Evolutionary conservation across 2,329 filamentous ascomycete genomes (phyloP), one percentile per base, ranked within the genome.

Genomic region (Graphium sp.): DNA sequence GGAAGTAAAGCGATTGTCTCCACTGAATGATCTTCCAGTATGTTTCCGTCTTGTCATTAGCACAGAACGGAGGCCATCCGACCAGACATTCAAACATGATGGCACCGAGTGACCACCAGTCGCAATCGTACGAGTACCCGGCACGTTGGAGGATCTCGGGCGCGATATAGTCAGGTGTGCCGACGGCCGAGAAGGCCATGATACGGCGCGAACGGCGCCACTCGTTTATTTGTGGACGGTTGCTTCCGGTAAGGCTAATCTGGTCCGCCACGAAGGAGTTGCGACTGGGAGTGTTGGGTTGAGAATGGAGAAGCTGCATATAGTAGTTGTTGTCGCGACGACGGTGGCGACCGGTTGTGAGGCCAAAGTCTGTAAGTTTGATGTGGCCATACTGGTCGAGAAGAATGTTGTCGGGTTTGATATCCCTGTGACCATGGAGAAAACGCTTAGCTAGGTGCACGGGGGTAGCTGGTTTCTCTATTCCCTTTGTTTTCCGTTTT

Each of bases 11-110:
- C 34, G 87, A 84, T 46, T 91, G 79, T 33, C 82, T 75, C 89
- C 89, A 98, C 58, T 94, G 92, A 44, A 98, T 84, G 51, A 95
- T 98, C 67, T 98, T 98, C 40, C 87, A 78, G 58, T 98, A 98
- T 2, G 89, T 95, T 52, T 95, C 89, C 47, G 92, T 87, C 35
- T 83, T 82, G 48, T 95, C 87, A 51, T 98, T 89, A 14, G 89
- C 87, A 50, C 89, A 83, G 60, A 85, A 84, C 27, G 79, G 79
- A 28, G 78, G 78, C 75, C 79, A 85, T 34, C 79, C 79, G 40
- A 84, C 76, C 37, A 84, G 60, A 49, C 78, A 84, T 47, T 84
- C 79, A 42, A 84, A 85, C 77, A 84, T 82, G 50, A 84, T 84
- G 17, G 79, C 81, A 34, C 79, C 79, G 18, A 83, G 63, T 29